A percentile compares a stretch with the other conserved stretches of the same genome.
Conservation (phyloP, 2,329 filamentous ascomycete genomes). For the Nectriaceae sp. region DNA sequence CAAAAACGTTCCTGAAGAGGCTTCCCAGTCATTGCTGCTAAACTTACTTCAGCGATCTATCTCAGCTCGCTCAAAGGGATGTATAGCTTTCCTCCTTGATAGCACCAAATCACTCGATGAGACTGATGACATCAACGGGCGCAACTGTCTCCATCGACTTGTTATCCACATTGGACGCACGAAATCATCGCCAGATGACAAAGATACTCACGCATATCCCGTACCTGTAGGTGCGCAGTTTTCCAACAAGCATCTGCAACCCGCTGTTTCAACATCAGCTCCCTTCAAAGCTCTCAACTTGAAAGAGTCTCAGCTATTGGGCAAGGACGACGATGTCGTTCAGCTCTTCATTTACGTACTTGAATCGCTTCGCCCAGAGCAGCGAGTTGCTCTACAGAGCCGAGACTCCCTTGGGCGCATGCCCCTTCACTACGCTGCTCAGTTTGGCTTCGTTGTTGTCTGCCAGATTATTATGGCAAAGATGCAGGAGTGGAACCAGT, state of each 20-base stretch:
- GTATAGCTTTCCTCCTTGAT: conserved; percentile 70
- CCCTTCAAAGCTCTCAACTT: conserved; percentile 61
- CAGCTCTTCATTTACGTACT: conserved; percentile 65
- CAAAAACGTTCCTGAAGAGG: conserved; percentile 42
- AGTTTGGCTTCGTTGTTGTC: conserved; percentile 91
- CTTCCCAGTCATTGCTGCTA: conserved; percentile 68
- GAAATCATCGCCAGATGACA: conserved; percentile 51
- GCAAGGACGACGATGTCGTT: conserved; percentile 74
- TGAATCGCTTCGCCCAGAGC: conserved; percentile 66
- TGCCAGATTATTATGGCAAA: conserved; percentile 84
- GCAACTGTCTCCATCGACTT: conserved; percentile 90
- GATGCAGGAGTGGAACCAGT: conserved; percentile 88
- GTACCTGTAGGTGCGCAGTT: conserved; percentile 55
- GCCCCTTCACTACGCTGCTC: conserved; percentile 89
- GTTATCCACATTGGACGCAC: conserved; percentile 89
- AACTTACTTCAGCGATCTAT: conserved; percentile 80
- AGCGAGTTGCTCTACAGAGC: conserved; percentile 66
- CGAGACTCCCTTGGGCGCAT: conserved; percentile 80
- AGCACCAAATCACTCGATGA: conserved; percentile 76
- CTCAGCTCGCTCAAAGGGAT: conserved; percentile 66
- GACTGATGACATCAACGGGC: conserved; percentile 87
- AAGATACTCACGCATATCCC: conserved; percentile 53
- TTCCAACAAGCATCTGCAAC: conserved; percentile 74
- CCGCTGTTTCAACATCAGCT: conserved; percentile 68
- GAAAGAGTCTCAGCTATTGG: conserved; percentile 67